Base-by-base conservation (phyloP, 2,329 filamentous ascomycete genomes). In the Plectosphaerella sp. region DNA sequence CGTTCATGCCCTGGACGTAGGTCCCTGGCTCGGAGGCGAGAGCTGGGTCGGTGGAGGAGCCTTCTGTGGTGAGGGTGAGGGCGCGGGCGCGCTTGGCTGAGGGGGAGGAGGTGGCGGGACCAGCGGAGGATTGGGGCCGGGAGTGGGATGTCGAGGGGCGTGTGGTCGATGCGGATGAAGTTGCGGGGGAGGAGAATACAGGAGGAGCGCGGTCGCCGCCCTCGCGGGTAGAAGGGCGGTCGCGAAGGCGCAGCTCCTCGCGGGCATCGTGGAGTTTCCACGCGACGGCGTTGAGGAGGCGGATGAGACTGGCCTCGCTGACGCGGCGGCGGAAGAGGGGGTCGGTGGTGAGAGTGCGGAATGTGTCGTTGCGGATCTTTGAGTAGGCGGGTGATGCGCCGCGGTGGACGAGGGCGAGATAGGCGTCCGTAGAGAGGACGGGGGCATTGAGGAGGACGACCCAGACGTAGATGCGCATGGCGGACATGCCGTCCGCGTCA, bases 1-100 rank as follows among this genome's bases (percentile, higher is more conserved):
- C 94, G 66, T 99, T 99, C 93, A 99, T 97, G 59, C 94, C 94
- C 70, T 99, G 94, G 3, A 99, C 93, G 62, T 99, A 99, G 41
- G 89, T 92, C 33, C 91, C 90, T 11, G 89, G 82, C 61, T 90
- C 87, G 33, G 74, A 72, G 3, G 73, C 75, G 18, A 68, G 63
- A 52, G 79, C 80, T 8, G 56, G 50, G 39, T 57, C 56, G 7
- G 76, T 74, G 57, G 87, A 83, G 58, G 86, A 79, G 55, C 84
- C 78, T 63, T 87, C 83, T 0, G 80, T 86, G 2, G 82, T 86
- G 51, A 86, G 71, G 12, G 81, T 81, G 52, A 82, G 65, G 33
- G 81, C 80, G 36, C 80, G 75, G n/a, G 77, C 72, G 56, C 81
- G 76, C 57, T 72, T 75, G n/a, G 75, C 69, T 2, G 70, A 70